Evolutionary conservation across 2,329 filamentous ascomycete genomes (phyloP), one percentile per base, ranked within the genome.

Genomic region (Coniella lustricola): DNA sequence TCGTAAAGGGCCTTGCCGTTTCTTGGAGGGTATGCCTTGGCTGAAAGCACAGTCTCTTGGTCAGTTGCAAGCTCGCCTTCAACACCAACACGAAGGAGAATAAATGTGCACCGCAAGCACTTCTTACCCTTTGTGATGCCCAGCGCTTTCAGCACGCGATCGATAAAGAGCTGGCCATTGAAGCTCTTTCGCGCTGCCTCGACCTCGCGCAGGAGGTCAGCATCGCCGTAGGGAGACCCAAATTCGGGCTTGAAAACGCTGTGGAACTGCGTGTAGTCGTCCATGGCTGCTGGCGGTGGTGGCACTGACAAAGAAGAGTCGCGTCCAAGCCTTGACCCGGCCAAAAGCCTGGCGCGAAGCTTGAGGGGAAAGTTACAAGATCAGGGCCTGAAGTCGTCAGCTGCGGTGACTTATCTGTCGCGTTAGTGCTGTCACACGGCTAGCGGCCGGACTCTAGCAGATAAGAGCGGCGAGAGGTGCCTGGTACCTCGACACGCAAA

Each of bases 151-250:
- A 93, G 70, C 35, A 94, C 79, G 46, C 85, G 81, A 64, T 94
- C 88, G 60, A 91, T 84, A 66, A 93, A 94, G 50, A 91, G 77
- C 49, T 76, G 71, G 56, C 85, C 84, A 52, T 83, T 80, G 17
- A 90, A 73, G 42, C 68, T 75, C 59, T 82, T 85, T 56, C 87
- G 82, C 60, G 79, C 79, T 25, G 73, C 68, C 51, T 84, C 74
- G 47, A 90, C 87, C 41, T 81, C 75, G 41, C 82, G 75, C 48
- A 81, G 68, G 29, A 75, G 64, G 52, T 76, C 74, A 7, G 44
- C 18, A 49, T 79, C 73, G 59, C 81, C 77, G 64, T 87, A 87
- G 2, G 77, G 74, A 50, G 79, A 79, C 4, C 77, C 74, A 5
- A 74, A 68, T 46, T 80, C 75, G 35, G 77, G 70, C 18, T 73